Evolutionary conservation across 257 asterid species (phyloP), one percentile per base, ranked within the genome.

Genomic region (Ajuga chamaepitys): DNA sequence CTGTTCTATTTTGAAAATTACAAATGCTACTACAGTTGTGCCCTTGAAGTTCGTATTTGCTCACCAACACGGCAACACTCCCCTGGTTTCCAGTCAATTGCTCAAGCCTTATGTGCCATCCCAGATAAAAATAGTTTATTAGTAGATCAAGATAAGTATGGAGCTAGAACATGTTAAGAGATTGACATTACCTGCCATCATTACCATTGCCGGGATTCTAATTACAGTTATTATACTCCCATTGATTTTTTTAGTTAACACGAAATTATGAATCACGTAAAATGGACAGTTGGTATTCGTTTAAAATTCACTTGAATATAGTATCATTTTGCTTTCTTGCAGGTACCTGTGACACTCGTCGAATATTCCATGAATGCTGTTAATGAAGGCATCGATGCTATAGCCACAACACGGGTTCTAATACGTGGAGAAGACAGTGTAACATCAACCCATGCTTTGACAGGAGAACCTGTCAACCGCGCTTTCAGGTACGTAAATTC

Each of bases 341-440:
- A 93, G 99, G 83, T 86, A 68, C 95, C 90, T 42, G 90, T 89
- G 7, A 76, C 78, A 32, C 97, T 89, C 70, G 77, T 85, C 0
- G 96, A 89, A 83, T 89, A 93, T 76, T 80, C 97, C 62, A 55
- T 93, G 89, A 83, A 2, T 67, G 88, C 80, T 1, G 97, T 93
- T 62, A 89, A 87, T 28, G 92, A 89, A 86, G 99, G 99, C 70
- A 93, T 89, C 45, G 97, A 93, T 67, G 99, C 97, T 65, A 83
- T 93, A 70, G 95, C 97, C 41, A 69, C 92, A 13, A 93, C 97
- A 34, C 78, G 90, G 76, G 99, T 93, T 67, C 66, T 83, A 47
- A 88, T 93, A 68, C 87, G 89, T 45, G 96, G 80, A 44, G 83
- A 83, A 20, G 81, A 85, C 50, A 68, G 81, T 52, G 74, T 65